Conservation (phyloP, 2,329 filamentous ascomycete species). For the Alternaria ventricosa region DNA sequence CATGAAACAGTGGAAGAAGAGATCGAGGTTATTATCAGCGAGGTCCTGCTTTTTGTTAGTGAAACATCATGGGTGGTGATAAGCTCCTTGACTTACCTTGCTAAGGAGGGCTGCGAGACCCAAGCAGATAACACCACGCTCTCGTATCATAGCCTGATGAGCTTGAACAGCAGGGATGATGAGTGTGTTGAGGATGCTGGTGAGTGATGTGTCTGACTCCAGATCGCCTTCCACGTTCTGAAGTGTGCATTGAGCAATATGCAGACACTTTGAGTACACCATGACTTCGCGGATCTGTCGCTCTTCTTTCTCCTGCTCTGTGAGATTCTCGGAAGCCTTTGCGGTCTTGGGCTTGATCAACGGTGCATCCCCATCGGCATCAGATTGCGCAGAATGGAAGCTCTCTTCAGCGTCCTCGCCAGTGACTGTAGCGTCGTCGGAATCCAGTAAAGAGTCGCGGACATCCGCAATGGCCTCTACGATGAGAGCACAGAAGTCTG, state of each 20-base stretch:
- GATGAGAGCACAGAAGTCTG: conserved; percentile 83
- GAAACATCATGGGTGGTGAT: not conserved
- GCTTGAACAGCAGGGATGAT: conserved; percentile 94
- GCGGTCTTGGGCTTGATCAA: conserved; percentile 50
- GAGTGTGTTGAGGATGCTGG: conserved; percentile 97
- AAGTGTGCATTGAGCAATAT: conserved; percentile 97
- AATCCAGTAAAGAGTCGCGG: conserved; percentile 83
- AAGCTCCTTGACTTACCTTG: conserved; percentile 59
- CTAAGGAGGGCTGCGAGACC: conserved; percentile 92
- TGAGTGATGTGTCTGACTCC: conserved; percentile 88
- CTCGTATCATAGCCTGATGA: conserved; percentile 89
- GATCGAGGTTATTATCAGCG: conserved; percentile 86
- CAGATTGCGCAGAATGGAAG: conserved; percentile 92
- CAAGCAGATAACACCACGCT: conserved; percentile 86
- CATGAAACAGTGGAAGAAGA: conserved; percentile 95
- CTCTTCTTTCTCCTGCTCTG: conserved; percentile 62
- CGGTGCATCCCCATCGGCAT: conserved; percentile 69
- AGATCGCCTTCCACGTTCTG: conserved; percentile 88
- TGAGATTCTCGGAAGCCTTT: conserved; percentile 48
- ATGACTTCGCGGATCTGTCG: conserved; percentile 90
- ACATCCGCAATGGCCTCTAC: conserved; percentile 96
- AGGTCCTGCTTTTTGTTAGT: conserved; percentile 63
- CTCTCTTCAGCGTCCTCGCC: conserved; percentile 66
- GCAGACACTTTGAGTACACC: conserved; percentile 97
- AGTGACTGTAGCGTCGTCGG: conserved; percentile 66